Conservation (phyloP, 2,329 filamentous ascomycete species). For the Huntiella savannae region DNA sequence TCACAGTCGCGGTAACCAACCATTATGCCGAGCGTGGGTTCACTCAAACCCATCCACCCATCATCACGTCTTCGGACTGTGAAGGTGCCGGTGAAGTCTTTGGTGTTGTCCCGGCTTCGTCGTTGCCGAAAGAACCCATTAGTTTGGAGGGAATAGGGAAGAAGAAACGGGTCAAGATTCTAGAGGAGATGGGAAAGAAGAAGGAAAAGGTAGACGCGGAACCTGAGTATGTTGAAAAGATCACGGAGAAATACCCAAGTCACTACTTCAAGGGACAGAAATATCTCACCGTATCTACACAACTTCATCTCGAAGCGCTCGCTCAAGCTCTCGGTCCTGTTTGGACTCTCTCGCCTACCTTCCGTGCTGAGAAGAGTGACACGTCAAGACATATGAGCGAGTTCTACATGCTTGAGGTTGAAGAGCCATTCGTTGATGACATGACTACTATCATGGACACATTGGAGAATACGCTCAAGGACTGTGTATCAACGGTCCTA, state of each 20-base stretch:
- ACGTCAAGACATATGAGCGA: slow-evolving; percentile 88
- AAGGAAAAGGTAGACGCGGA: slow-evolving; percentile 18
- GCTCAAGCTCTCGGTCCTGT: slow-evolving; percentile 76
- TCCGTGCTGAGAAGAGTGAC: slow-evolving; percentile 83
- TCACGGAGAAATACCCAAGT: slow-evolving; percentile 20
- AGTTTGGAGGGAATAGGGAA: too few species aligned
- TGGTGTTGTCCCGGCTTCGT: slow-evolving; percentile 28
- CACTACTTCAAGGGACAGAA: slow-evolving; percentile 74
- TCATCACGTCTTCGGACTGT: slow-evolving; percentile 92
- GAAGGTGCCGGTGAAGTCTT: slow-evolving; percentile 95
- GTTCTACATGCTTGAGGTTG: slow-evolving; percentile 96
- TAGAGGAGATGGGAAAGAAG: too few species aligned
- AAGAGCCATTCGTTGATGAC: slow-evolving; percentile 58
- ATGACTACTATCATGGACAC: slow-evolving; percentile 56
- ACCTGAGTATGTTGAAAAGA: slow-evolving; percentile 14
- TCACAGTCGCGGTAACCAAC: slow-evolving; percentile 50
- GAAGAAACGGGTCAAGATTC: too few species aligned
- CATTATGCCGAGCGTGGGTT: slow-evolving; percentile 58
- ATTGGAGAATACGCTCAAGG: slow-evolving; percentile 59
- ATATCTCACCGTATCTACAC: slow-evolving; percentile 86
- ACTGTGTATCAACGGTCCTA: slow-evolving; percentile 23
- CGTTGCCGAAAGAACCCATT: too few species aligned
- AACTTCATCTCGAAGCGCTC: slow-evolving; percentile 84
- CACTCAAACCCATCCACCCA: slow-evolving; percentile 73
- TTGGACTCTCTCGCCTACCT: slow-evolving; percentile 86